Evolutionary conservation across 1,284 basidiomycete genomes (phyloP), one percentile per base, ranked within the genome.

Genomic region (Singerocomus rubriflavus): DNA sequence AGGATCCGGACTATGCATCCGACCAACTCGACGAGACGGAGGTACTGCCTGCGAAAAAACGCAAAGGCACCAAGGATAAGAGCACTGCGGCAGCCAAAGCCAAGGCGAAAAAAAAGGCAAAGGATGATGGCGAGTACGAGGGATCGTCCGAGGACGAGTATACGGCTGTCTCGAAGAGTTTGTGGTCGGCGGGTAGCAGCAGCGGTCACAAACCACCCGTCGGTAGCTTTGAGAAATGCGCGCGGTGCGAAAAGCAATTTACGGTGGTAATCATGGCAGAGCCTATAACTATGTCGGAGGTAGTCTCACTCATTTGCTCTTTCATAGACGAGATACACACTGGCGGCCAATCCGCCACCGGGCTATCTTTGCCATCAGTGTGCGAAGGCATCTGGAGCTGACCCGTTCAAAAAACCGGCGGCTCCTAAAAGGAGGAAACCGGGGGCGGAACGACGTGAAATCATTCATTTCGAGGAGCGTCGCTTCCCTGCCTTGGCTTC

Each of bases 171-270:
- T 83, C 85, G 7, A 84, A 75, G 63, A 55, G 31, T 17, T 6
- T 66, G 37, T 54, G 65, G 61, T 69, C 73, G 9, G 67, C 77
- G 64, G 75, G 75, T 68, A 70, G 72, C 26, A 73, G 66, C 31
- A 65, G 71, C 10, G 61, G 67, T 2, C 65, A 73, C 0, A 85
- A 87, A 53, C 89, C 88, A 4, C 74, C 83, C 1, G 77, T 88
- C 1, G 96, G 94, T 0, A 85, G 83, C 60, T 90, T 95, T 51
- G 85, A 87, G 60, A 74, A 79, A 14, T 99, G 96, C 62, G 88
- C 84, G 2, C 80, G 81, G 54, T 99, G 96, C 69, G 77, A 78
- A 46, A 86, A 87, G 52, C 81, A 85, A 59, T 98, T 98, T 67
- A 94, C 93, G 16, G 88, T 96, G 59, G 91, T 97, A 72, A 54